Conservation (phyloP, 805 yeast species). For the Starmera quercuum region DNA sequence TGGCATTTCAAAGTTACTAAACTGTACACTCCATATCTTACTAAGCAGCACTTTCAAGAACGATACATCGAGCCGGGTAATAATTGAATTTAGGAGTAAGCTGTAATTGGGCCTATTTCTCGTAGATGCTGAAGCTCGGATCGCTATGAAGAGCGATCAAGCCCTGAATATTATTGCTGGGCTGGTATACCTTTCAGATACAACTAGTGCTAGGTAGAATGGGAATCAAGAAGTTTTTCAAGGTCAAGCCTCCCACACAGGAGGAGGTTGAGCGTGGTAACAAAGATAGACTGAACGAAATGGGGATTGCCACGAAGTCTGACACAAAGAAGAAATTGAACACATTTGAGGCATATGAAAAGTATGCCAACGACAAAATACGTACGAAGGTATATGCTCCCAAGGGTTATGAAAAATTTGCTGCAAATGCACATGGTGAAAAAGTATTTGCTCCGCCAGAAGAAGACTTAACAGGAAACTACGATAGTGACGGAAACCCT, state of each 20-base stretch:
- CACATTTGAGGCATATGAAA: slow-evolving; percentile 40
- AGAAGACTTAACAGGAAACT: not conserved
- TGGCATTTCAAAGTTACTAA: too few species aligned
- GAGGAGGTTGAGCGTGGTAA: slow-evolving; percentile 36
- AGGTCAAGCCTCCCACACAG: slow-evolving; percentile 34
- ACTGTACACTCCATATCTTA: too few species aligned
- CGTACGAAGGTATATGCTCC: slow-evolving; percentile 30
- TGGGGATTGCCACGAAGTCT: slow-evolving; percentile 34
- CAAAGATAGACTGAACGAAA: slow-evolving; percentile 31
- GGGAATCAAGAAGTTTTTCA: slow-evolving; percentile 43
- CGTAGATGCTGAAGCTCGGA: too few species aligned
- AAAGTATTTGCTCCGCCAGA: slow-evolving; percentile 3
- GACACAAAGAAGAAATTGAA: slow-evolving; percentile 27
- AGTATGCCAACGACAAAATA: slow-evolving; percentile 34
- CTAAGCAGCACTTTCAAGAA: too few species aligned
- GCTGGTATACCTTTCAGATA: too few species aligned
- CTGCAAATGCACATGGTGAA: slow-evolving; percentile 11
- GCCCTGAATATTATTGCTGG: too few species aligned
- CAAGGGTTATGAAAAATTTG: slow-evolving; percentile 27
- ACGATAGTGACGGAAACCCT: not conserved
- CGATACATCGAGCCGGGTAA: too few species aligned
- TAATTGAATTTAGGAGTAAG: too few species aligned
- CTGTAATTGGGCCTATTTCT: too few species aligned
- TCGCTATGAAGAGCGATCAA: too few species aligned
- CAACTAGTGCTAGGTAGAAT: too few species aligned